Percentiles rank a stretch among this genome's conserved stretches.
Evolutionary conservation across 352 stramenopile species (phyloP).

Genomic region (Globisporangium cystogenes): DNA sequence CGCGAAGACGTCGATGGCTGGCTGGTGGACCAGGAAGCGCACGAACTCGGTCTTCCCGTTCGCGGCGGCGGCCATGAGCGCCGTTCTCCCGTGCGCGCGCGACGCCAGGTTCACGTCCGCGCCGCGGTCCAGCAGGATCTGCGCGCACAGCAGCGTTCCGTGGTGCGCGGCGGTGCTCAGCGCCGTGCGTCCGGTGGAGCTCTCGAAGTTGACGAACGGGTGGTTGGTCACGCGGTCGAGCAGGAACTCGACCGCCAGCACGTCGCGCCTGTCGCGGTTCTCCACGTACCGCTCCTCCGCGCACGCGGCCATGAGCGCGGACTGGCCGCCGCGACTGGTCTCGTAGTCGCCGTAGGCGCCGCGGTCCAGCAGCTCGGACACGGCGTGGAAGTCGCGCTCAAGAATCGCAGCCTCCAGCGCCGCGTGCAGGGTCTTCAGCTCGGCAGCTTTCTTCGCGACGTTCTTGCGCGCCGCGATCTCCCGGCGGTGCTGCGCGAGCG

Average conservation of each 20-base stretch:
- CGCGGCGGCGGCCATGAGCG: conserved; percentile 52
- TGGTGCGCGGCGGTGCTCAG: conserved; percentile 37
- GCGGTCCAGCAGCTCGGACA: conserved; percentile 37
- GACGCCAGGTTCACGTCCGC: conserved; percentile 42
- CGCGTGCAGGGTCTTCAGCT: conserved; percentile 37
- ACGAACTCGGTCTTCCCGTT: conserved; percentile 46
- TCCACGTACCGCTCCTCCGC: conserved; percentile 49
- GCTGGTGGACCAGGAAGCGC: conserved; percentile 40
- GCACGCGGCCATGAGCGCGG: conserved; percentile 48
- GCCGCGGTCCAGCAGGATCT: conserved; percentile 45
- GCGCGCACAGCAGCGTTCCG: conserved; percentile 41
- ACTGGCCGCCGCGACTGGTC: conserved; percentile 28
- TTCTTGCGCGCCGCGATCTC: conserved; percentile 41
- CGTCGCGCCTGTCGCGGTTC: conserved; percentile 42
- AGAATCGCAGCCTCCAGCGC: conserved; percentile 43
- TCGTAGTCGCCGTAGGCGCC: conserved; percentile 68
- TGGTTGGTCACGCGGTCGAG: conserved; percentile 43
- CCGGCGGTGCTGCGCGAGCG: conserved; percentile 13
- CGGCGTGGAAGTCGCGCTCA: conserved; percentile 28
- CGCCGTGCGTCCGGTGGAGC: conserved; percentile 34
- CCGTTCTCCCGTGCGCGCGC: conserved; percentile 25
- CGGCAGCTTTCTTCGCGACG: conserved; percentile 34
- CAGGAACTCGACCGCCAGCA: conserved; percentile 56
- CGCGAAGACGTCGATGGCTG: conserved; percentile 27
- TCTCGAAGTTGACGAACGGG: conserved; percentile 63